Percentiles rank a stretch among this genome's conserved stretches.
These are phyloP conservation scores for Aureobasidium lini DNA, from an alignment of 2,329 filamentous ascomycete species.

Conservation along the genomic window DNA sequence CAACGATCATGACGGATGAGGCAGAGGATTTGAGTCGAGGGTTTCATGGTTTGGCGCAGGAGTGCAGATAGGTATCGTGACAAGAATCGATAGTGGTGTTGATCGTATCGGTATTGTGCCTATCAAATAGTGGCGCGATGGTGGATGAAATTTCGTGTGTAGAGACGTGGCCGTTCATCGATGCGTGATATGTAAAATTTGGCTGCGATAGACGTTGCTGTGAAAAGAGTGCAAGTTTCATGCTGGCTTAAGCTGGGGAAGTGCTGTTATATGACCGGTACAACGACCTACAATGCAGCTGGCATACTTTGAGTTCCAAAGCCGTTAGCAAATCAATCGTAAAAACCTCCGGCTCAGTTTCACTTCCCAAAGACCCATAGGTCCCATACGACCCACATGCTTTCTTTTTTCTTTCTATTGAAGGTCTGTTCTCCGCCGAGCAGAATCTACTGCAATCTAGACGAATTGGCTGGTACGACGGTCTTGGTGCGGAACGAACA, in stretches of 20 bases:
- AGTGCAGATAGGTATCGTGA: conserved; percentile 9
- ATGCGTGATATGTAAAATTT: conserved; percentile 10
- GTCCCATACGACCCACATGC: conserved; percentile 11
- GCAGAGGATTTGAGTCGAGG: conserved; percentile 7
- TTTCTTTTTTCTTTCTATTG: conserved; percentile 9
- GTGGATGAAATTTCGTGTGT: conserved; percentile 5
- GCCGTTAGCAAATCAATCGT: conserved; percentile 9
- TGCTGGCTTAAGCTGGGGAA: conserved; percentile 10
- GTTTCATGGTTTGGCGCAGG: conserved; percentile 3
- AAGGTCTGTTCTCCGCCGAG: conserved; percentile 11
- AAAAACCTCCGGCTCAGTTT: conserved; percentile 3
- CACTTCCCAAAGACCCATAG: not conserved
- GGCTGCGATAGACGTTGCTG: conserved; percentile 10
- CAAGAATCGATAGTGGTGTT: conserved; percentile 10
- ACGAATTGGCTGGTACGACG: conserved; percentile 9
- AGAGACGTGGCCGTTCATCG: conserved; percentile 5
- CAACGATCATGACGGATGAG: conserved; percentile 8
- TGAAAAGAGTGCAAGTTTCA: conserved; percentile 12
- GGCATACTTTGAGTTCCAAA: conserved; percentile 8
- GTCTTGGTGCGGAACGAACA: conserved; percentile 1
- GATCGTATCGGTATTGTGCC: conserved; percentile 7
- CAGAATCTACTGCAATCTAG: conserved; percentile 13
- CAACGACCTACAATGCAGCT: conserved; percentile 10
- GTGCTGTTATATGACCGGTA: conserved; percentile 15
- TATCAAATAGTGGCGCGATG: conserved; percentile 4